These are phyloP conservation scores for Ramularia endophylla DNA, from an alignment of 2,329 filamentous ascomycete species.

Conservation along the genomic window DNA sequence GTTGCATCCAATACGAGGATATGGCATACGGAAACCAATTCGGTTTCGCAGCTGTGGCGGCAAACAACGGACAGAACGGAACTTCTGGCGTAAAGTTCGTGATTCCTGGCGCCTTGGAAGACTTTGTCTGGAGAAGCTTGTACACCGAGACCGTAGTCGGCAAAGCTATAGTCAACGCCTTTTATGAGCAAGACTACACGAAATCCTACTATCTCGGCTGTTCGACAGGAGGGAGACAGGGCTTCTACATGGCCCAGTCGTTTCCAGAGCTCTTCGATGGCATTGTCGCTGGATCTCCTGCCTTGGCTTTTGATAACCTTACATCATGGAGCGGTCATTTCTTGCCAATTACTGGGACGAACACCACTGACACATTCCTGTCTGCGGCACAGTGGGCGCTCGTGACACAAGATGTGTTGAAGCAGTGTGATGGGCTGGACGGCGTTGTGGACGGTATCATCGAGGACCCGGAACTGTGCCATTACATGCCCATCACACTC, in stretches of 20 bases:
- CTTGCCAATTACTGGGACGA: constrained; percentile 33
- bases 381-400: constrained; percentile 32
- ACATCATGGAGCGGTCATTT: constrained; percentile 38
- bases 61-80: constrained; percentile 41
- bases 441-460: constrained; percentile 42
- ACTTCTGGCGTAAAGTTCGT: constrained; percentile 42
- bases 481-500: constrained; percentile 35
- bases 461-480: constrained; percentile 39
- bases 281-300: constrained; percentile 40
- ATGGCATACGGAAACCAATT: constrained; percentile 34
- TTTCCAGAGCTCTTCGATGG: constrained; percentile 45
- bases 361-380: constrained; percentile 35
- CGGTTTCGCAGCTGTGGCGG: constrained; percentile 37
- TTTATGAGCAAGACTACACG: constrained; percentile 33
- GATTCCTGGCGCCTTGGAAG: constrained; percentile 41
- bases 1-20: constrained; percentile 34
- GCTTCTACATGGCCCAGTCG: constrained; percentile 39
- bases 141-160: constrained; percentile 27
- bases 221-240: constrained; percentile 42
- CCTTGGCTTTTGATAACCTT: constrained; percentile 38
- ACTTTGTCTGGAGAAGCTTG: constrained; percentile 40
- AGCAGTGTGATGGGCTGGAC: constrained; percentile 45
- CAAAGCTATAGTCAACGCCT: constrained; percentile 28
- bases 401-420: constrained; percentile 38
- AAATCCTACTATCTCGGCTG: constrained; percentile 45